phyloP scores from a whole-genome alignment of 495 filamentous ascomycete species.

The Aspergillus indologenus region DNA sequence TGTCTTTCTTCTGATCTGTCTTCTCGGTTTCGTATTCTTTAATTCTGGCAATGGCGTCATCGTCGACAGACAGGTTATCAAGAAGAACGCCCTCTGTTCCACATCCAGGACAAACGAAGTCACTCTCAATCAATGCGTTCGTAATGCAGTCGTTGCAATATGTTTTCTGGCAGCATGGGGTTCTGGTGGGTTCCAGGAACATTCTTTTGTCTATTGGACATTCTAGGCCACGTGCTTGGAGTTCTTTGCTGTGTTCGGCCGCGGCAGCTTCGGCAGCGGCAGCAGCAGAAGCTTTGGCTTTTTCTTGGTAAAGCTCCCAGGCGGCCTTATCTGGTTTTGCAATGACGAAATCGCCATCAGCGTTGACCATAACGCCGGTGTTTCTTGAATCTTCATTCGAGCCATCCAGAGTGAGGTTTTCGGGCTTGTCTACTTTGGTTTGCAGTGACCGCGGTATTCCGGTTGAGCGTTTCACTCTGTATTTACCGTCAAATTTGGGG shows the following conservation, averaged over 20 bases:
- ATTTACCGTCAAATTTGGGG: constrained; percentile 86
- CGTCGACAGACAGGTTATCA: constrained; percentile 83
- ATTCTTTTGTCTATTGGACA: constrained; percentile 95
- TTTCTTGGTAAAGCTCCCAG: constrained; percentile 96
- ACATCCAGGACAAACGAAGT: constrained; percentile 92
- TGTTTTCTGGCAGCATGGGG: constrained; percentile 93
- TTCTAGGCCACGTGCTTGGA: constrained; percentile 82
- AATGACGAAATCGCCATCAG: constrained; percentile 94
- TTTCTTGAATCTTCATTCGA: constrained; percentile 72
- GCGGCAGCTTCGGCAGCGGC: constrained; percentile 67
- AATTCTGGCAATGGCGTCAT: constrained; percentile 71
- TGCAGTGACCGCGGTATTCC: constrained; percentile 93
- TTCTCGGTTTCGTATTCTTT: constrained; percentile 75
- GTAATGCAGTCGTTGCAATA: constrained; percentile 99
- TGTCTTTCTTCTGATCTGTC: constrained; percentile 56
- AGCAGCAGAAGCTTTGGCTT: constrained; percentile 76
- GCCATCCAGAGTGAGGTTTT: constrained; percentile 67
- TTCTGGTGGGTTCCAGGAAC: constrained; percentile 97
- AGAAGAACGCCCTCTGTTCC: constrained; percentile 84
- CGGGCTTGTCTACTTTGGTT: constrained; percentile 88
- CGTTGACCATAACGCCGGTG: constrained; percentile 93
- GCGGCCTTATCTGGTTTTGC: constrained; percentile 89
- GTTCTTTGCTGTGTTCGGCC: constrained; percentile 69
- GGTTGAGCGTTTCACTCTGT: constrained; percentile 89
- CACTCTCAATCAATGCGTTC: constrained; percentile 93